phyloP scores from a whole-genome alignment of 1,284 basidiomycete genomes.

The Sutorius eximius region DNA sequence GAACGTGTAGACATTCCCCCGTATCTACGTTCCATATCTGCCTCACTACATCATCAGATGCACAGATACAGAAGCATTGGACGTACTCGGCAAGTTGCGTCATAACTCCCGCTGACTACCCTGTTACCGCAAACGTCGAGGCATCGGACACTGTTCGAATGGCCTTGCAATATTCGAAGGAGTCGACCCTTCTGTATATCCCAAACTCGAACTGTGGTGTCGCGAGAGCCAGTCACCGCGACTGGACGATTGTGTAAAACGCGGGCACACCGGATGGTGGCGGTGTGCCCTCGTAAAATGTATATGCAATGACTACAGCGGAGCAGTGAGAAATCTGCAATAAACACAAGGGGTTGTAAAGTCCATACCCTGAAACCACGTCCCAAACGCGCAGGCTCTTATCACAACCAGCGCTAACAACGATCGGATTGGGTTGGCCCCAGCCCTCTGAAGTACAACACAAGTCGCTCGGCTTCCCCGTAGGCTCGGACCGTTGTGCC shows the following conservation, averaged over 20 bases:
- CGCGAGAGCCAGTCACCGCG: slow-evolving; percentile 88
- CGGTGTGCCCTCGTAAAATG: slow-evolving; percentile 81
- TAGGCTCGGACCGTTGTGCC: slow-evolving; percentile 6
- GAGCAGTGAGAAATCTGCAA: slow-evolving; percentile 1
- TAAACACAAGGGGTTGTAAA: not conserved
- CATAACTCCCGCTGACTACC: slow-evolving; percentile 90
- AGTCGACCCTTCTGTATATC: slow-evolving; percentile 80
- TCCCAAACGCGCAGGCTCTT: slow-evolving; percentile 92
- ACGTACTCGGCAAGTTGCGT: slow-evolving; percentile 77
- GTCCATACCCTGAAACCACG: slow-evolving; percentile 70
- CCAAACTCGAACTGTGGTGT: slow-evolving; percentile 89
- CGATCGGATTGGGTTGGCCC: slow-evolving; percentile 65
- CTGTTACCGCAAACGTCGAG: slow-evolving; percentile 82
- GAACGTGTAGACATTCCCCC: slow-evolving; percentile 80
- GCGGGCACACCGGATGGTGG: slow-evolving; percentile 90
- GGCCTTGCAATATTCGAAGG: slow-evolving; percentile 75
- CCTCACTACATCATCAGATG: not conserved
- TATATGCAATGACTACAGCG: slow-evolving; percentile 70
- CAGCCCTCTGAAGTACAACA: slow-evolving; percentile 62
- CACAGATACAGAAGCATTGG: not conserved
- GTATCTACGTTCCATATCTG: slow-evolving; percentile 86
- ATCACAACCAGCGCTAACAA: slow-evolving; percentile 94
- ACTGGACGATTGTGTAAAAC: slow-evolving; percentile 86
- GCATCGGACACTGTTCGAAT: slow-evolving; percentile 83
- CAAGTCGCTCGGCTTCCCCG: slow-evolving; percentile 53